phyloP scores from a whole-genome alignment of 805 yeast genomes.

The Barnettozyma sucrosica region DNA sequence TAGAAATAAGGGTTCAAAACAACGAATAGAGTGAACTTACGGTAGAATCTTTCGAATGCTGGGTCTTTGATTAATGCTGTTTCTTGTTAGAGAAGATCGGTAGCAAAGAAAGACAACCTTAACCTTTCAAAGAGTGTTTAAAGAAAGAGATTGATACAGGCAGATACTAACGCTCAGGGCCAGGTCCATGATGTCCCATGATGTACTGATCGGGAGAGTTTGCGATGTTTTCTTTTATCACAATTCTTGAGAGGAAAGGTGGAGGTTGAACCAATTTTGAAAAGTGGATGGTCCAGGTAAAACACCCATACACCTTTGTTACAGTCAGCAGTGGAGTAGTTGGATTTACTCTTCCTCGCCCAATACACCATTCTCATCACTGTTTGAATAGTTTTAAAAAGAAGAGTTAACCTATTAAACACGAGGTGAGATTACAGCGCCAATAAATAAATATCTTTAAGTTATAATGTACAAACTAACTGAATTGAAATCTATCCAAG shows the following conservation, averaged over 20 bases:
- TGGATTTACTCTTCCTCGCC: too few relatives aligned
- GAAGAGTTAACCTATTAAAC: too few relatives aligned
- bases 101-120: background rate
- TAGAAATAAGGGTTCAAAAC: background rate
- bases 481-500: background rate
- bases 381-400: too few relatives aligned
- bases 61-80: constrained; percentile 23
- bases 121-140: background rate
- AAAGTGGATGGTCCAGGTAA: background rate
- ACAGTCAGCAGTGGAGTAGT: too few relatives aligned
- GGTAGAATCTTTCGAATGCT: constrained; percentile 22
- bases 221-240: background rate
- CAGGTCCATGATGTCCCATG: constrained; percentile 10
- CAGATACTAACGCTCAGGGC: constrained; percentile 12
- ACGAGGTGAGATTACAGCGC: background rate
- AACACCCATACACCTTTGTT: constrained; percentile 4
- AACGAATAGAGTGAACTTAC: constrained; percentile 11
- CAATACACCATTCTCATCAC: too few relatives aligned
- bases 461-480: background rate
- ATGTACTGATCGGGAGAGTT: background rate
- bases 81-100: background rate
- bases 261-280: background rate
- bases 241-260: background rate
- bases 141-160: background rate
- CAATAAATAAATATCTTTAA: background rate